phyloP scores from a whole-genome alignment of 2,329 filamentous ascomycete species.

The Lizonia empirigonia region DNA sequence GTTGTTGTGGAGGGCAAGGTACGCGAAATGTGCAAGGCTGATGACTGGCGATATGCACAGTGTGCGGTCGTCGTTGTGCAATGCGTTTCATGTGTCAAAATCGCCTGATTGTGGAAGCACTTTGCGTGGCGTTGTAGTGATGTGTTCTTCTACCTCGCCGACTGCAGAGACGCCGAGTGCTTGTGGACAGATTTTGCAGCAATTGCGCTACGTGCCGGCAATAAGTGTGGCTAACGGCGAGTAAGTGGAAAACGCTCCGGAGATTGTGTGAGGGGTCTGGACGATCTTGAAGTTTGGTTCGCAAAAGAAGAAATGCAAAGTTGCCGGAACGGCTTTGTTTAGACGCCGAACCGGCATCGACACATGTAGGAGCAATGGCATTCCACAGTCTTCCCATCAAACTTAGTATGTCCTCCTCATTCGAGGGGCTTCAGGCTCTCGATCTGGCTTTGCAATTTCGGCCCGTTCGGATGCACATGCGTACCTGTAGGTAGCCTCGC shows the following conservation, averaged over 20 bases:
- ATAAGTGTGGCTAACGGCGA: constrained; percentile 1
- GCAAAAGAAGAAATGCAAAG: not conserved
- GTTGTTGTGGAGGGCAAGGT: not conserved
- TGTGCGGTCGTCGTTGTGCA: constrained; percentile 6
- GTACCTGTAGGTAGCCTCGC: not conserved
- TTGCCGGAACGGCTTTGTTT: not conserved
- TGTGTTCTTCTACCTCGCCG: constrained; percentile 3
- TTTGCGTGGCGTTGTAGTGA: not conserved
- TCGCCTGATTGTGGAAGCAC: not conserved
- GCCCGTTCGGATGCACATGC: not conserved
- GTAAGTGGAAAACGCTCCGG: constrained; percentile 8
- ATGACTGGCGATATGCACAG: constrained; percentile 8
- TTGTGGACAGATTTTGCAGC: not conserved
- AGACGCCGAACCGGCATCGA: not conserved
- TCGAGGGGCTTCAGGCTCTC: too few species aligned
- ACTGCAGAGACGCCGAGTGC: constrained; percentile 5
- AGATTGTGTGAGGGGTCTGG: constrained; percentile 8
- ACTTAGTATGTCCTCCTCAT: too few species aligned
- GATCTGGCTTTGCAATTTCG: not conserved
- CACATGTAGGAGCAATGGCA: too few species aligned
- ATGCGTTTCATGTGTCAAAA: not conserved
- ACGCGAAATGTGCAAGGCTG: constrained; percentile 8
- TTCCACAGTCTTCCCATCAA: too few species aligned
- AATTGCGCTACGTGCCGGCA: not conserved
- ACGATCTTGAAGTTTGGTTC: constrained; percentile 2